Evolutionary conservation across 495 filamentous ascomycete species (phyloP).

Genomic region (Lasiosphaeria ovina): DNA sequence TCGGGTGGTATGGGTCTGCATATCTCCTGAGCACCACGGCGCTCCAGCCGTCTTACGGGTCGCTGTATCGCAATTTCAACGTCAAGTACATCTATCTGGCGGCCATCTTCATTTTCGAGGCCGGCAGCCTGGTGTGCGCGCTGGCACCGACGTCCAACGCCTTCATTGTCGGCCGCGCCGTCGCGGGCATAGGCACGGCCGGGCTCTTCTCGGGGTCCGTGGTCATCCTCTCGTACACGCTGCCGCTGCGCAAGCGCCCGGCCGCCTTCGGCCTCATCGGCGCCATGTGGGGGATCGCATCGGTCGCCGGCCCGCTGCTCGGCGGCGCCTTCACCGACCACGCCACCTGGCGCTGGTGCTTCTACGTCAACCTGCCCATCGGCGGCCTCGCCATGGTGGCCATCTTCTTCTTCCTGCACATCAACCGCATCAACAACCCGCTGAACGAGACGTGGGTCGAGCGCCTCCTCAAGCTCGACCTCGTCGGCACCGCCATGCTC

Average conservation of each 20-base stretch:
- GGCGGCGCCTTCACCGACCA: slow-evolving; percentile 50
- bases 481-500: slow-evolving; percentile 49
- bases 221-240: slow-evolving; percentile 64
- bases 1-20: slow-evolving; percentile 55
- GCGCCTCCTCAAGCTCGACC: slow-evolving; percentile 51
- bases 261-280: slow-evolving; percentile 76
- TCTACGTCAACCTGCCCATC: slow-evolving; percentile 61
- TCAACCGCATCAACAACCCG: slow-evolving; percentile 34
- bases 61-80: slow-evolving; percentile 52
- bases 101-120: slow-evolving; percentile 47
- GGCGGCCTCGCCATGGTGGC: slow-evolving; percentile 56
- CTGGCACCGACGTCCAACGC: slow-evolving; percentile 48
- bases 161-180: slow-evolving; percentile 53
- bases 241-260: slow-evolving; percentile 68
- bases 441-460: slow-evolving; percentile 31
- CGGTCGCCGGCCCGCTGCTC: slow-evolving; percentile 40
- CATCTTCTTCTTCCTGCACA: slow-evolving; percentile 53
- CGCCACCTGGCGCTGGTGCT: slow-evolving; percentile 56
- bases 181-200: slow-evolving; percentile 52
- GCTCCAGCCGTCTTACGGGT: slow-evolving; percentile 54
- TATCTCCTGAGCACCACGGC: slow-evolving; percentile 55
- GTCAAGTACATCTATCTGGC: slow-evolving; percentile 50
- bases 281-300: slow-evolving; percentile 78
- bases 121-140: slow-evolving; percentile 52
- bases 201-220: slow-evolving; percentile 55